Evolutionary conservation across 331 rosid genomes (phyloP).

Genomic region (Prunus yedoensis): DNA sequence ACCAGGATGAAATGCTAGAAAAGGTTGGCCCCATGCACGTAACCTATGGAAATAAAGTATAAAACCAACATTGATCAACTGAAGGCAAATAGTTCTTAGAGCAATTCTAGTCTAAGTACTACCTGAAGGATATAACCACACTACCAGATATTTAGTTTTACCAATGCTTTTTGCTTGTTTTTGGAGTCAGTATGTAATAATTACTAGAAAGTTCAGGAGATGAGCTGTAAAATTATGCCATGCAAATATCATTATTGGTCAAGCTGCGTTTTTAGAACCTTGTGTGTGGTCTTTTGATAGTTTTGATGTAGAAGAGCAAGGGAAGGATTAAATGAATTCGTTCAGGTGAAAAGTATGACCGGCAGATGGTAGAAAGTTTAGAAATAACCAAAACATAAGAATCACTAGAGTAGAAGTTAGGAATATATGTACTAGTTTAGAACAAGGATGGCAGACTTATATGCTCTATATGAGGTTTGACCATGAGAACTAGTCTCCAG

Average conservation of each 20-base stretch:
- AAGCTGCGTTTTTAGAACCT: background rate
- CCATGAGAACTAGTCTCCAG: background rate
- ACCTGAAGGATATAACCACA: background rate
- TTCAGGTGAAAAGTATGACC: background rate
- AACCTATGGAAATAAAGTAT: slow-evolving; percentile 50
- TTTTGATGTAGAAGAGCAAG: background rate
- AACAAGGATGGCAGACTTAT: background rate
- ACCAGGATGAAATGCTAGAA: slow-evolving; percentile 90
- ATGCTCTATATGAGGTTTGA: background rate
- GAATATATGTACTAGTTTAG: background rate
- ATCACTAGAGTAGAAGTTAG: background rate
- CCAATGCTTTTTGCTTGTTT: background rate
- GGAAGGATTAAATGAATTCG: background rate
- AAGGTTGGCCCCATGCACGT: slow-evolving; percentile 79
- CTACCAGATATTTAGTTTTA: background rate
- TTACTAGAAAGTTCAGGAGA: background rate
- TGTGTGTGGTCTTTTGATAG: background rate
- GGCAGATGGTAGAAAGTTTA: background rate
- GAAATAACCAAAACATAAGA: background rate
- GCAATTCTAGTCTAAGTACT: background rate
- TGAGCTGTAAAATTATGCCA: background rate
- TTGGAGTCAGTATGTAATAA: background rate
- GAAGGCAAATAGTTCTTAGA: background rate
- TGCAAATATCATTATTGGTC: background rate
- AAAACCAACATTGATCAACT: slow-evolving; percentile 1